Conservation (phyloP, 2,329 filamentous ascomycete genomes). For the Sporothrix pseudoabietina region DNA sequence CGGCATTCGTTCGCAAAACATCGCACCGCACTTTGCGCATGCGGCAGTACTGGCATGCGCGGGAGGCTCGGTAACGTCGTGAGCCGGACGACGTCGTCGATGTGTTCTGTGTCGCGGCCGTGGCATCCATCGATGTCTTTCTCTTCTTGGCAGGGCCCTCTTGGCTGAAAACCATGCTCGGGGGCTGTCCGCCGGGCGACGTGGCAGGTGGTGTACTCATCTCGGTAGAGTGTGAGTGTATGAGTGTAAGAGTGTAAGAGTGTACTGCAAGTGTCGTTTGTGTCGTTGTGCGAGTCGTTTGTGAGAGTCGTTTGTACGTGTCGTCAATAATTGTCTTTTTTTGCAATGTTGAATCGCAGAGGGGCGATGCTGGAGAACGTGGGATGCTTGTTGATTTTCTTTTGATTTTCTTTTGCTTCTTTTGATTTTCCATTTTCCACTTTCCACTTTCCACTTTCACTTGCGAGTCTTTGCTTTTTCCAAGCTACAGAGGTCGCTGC, state of each 20-base stretch:
- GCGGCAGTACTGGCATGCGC: slow-evolving; percentile 25
- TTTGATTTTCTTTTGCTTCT: no score
- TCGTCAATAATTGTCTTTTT: no score
- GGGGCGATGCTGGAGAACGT: not conserved
- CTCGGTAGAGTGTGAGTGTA: not conserved
- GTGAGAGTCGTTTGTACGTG: no score
- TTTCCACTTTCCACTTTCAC: not conserved
- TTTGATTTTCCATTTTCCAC: no score
- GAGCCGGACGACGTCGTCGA: slow-evolving; percentile 9
- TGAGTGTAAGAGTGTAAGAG: no score
- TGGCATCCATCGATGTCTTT: not conserved
- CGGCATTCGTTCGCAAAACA: slow-evolving; percentile 1
- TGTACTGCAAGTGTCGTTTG: no score
- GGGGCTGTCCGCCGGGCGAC: not conserved
- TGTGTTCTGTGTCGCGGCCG: not conserved
- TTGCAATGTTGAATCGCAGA: no score
- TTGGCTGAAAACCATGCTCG: not conserved
- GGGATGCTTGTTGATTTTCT: no score
- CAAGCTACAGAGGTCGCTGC: no score
- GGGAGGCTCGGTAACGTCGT: slow-evolving; percentile 15
- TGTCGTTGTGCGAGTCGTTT: no score
- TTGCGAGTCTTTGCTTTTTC: not conserved
- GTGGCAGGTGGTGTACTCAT: slow-evolving; percentile 7
- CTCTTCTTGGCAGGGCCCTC: not conserved
- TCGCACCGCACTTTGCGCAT: slow-evolving; percentile 25